A percentile compares a stretch with the other conserved stretches of the same genome.
Evolutionary conservation across 345 rosid genomes (phyloP).

Genomic region (Gossypium herbaceum): DNA sequence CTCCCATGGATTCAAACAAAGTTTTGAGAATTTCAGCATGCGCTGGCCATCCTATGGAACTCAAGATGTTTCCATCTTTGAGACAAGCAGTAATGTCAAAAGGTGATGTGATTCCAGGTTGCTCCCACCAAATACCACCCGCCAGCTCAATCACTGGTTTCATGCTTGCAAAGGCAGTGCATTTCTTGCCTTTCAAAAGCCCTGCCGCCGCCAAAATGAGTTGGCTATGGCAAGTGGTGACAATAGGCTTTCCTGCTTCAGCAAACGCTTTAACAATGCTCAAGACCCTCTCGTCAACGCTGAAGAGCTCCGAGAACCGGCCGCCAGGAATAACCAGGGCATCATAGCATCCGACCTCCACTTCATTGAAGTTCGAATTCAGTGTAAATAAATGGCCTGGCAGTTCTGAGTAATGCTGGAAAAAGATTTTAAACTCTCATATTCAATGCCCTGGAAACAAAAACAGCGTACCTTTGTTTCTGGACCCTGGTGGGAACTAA

Average conservation of each 20-base stretch:
- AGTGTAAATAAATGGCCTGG: slow-evolving; percentile 42
- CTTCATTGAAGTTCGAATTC: slow-evolving; percentile 36
- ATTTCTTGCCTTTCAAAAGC: slow-evolving; percentile 35
- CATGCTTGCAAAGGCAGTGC: slow-evolving; percentile 47
- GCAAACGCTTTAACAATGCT: slow-evolving; percentile 29
- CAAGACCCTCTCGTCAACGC: slow-evolving; percentile 39
- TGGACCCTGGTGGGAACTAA: not conserved
- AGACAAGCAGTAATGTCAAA: slow-evolving; percentile 44
- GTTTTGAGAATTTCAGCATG: slow-evolving; percentile 33
- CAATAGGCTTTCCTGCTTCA: slow-evolving; percentile 35
- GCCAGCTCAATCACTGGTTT: slow-evolving; percentile 41
- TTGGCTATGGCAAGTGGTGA: slow-evolving; percentile 52
- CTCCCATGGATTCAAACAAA: slow-evolving; percentile 43
- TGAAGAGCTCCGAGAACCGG: slow-evolving; percentile 39
- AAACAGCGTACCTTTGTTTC: not conserved
- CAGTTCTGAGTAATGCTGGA: slow-evolving; percentile 43
- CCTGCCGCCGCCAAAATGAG: slow-evolving; percentile 44
- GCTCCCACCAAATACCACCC: slow-evolving; percentile 52
- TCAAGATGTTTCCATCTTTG: slow-evolving; percentile 40
- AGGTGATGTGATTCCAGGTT: slow-evolving; percentile 34
- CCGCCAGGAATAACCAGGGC: slow-evolving; percentile 46
- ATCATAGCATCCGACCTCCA: slow-evolving; percentile 33
- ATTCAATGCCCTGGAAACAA: not conserved
- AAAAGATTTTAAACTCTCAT: not conserved
- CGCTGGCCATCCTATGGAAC: slow-evolving; percentile 45